A percentile compares a stretch with the other conserved stretches of the same genome.
Evolutionary conservation across 768 basidiomycete genomes (phyloP).

Genomic region (Mycena polygramma): DNA sequence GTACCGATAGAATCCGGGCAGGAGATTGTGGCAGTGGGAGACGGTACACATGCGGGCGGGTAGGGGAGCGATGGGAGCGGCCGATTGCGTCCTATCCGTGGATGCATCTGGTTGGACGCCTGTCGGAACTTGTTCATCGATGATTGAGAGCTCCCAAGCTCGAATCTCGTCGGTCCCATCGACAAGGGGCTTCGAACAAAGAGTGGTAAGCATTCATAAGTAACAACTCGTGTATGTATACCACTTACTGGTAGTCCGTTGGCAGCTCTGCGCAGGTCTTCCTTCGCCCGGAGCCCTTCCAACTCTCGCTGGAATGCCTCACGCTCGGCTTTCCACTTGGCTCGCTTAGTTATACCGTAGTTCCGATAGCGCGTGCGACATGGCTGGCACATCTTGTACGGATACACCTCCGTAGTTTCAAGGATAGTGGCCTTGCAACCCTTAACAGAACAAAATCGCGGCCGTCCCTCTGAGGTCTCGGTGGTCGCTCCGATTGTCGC

Average conservation of each 20-base stretch:
- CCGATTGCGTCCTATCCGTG: slow-evolving; percentile 5
- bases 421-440: slow-evolving; percentile 64
- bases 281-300: slow-evolving; percentile 49
- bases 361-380: slow-evolving; percentile 64
- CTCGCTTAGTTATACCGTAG: slow-evolving; percentile 68
- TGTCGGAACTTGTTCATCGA: slow-evolving; percentile 47
- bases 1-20: slow-evolving; percentile 61
- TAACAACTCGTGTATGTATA: not conserved
- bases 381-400: slow-evolving; percentile 59
- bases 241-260: slow-evolving; percentile 54
- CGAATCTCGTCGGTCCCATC: slow-evolving; percentile 51
- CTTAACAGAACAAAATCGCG: slow-evolving; percentile 65
- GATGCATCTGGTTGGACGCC: slow-evolving; percentile 14
- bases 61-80: slow-evolving; percentile 31
- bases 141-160: slow-evolving; percentile 52
- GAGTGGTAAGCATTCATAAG: too few species aligned
- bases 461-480: slow-evolving; percentile 21
- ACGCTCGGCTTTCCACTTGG: slow-evolving; percentile 65
- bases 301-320: slow-evolving; percentile 57
- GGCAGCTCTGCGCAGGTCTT: slow-evolving; percentile 52
- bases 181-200: slow-evolving; percentile 47
- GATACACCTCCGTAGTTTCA: slow-evolving; percentile 45
- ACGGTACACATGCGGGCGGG: slow-evolving; percentile 68
- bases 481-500: not conserved
- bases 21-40: slow-evolving; percentile 66